Evolutionary conservation across 139 green algal genomes (phyloP).

Genomic region (Coelastrella sp.): DNA sequence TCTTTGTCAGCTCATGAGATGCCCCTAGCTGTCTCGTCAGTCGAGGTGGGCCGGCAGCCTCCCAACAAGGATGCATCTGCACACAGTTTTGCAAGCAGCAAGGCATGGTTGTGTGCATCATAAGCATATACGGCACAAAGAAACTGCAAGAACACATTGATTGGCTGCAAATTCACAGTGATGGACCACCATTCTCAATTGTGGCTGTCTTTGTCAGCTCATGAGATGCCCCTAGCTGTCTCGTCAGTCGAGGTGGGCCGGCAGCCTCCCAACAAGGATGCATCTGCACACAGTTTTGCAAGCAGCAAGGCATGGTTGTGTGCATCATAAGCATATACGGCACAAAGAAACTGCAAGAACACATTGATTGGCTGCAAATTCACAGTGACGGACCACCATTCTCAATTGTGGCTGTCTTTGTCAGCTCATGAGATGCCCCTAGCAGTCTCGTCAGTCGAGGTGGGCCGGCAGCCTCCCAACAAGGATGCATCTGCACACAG

Average conservation of each 20-base stretch:
- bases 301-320: not conserved
- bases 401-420: not conserved
- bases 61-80: not conserved
- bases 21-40: not conserved
- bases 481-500: not conserved
- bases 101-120: not conserved
- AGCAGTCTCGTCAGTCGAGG: not conserved
- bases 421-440: not conserved
- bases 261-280: not conserved
- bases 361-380: not conserved
- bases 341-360: not conserved
- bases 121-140: too few relatives aligned
- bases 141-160: not conserved
- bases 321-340: not conserved
- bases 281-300: not conserved
- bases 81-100: not conserved
- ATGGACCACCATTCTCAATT: too few relatives aligned
- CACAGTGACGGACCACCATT: too few relatives aligned
- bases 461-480: not conserved
- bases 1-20: not conserved
- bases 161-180: too few relatives aligned
- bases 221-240: not conserved
- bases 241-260: not conserved
- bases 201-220: not conserved
- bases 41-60: not conserved